phyloP scores from a whole-genome alignment of 148 eudicot species.

The Vaccinium macrocarpon region DNA sequence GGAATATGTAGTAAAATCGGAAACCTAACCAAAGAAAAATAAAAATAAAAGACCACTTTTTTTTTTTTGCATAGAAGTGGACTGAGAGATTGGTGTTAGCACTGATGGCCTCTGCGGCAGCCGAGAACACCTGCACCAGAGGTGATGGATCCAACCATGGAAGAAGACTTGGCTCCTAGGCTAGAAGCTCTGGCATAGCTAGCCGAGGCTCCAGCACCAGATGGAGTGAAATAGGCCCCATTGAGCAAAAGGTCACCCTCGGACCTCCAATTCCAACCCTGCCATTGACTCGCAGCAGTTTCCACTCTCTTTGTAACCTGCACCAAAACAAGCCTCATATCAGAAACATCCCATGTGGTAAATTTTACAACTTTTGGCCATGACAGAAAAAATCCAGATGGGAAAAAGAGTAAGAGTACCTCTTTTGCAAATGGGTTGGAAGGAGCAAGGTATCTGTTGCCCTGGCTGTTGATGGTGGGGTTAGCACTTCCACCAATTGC shows the following conservation, averaged over 20 bases:
- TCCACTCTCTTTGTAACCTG: constrained; percentile 94
- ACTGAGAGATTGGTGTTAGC: constrained; percentile 34
- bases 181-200: constrained; percentile 91
- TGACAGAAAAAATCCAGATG: neutral
- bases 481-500: constrained; percentile 90
- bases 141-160: constrained; percentile 79
- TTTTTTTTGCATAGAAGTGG: neutral
- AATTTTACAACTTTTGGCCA: neutral
- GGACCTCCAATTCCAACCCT: constrained; percentile 93
- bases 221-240: constrained; percentile 84
- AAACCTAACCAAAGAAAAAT: constrained; percentile 12
- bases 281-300: constrained; percentile 53
- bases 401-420: constrained; percentile 29
- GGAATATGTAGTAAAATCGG: constrained; percentile 15
- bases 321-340: neutral
- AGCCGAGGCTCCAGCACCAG: constrained; percentile 85
- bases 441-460: constrained; percentile 90
- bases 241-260: constrained; percentile 86
- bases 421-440: constrained; percentile 70
- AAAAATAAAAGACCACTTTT: constrained; percentile 2
- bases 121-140: constrained; percentile 69
- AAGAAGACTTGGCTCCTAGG: constrained; percentile 82
- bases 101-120: constrained; percentile 68
- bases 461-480: constrained; percentile 95
- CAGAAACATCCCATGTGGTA: too few species aligned